Conservation (phyloP, 2,329 filamentous ascomycete species). For the Colletotrichum cereale region DNA sequence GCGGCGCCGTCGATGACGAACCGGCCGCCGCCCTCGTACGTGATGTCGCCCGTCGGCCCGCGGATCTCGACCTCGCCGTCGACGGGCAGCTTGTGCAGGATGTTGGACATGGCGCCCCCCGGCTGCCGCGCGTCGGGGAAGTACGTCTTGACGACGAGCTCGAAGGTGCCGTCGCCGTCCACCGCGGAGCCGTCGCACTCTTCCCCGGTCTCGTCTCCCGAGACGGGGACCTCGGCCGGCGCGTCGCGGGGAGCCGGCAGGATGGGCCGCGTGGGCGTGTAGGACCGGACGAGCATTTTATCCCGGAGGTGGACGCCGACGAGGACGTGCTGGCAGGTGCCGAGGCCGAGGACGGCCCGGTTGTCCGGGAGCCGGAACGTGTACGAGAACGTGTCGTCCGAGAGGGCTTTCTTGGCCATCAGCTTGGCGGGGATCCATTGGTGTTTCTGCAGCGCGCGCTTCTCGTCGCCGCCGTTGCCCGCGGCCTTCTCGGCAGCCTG, state of each 20-base stretch:
- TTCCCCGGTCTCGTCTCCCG: not conserved
- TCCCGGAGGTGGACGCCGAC: constrained; percentile 66
- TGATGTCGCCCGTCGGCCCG: constrained; percentile 64
- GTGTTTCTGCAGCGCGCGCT: constrained; percentile 56
- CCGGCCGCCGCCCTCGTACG: constrained; percentile 59
- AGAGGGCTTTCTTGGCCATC: constrained; percentile 52
- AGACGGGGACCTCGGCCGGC: not conserved
- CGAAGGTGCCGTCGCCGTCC: constrained; percentile 59
- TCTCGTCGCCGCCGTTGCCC: constrained; percentile 44
- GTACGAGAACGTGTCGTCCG: constrained; percentile 59
- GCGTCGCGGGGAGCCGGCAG: constrained; percentile 42
- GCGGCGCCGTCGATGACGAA: constrained; percentile 59
- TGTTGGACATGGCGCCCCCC: constrained; percentile 66
- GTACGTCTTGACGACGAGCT: constrained; percentile 65
- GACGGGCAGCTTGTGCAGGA: constrained; percentile 62
- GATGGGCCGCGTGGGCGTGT: constrained; percentile 63
- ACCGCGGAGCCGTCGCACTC: not conserved
- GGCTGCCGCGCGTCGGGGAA: constrained; percentile 60
- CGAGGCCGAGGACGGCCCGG: constrained; percentile 58
- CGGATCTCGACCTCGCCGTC: constrained; percentile 64
- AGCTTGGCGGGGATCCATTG: constrained; percentile 61
- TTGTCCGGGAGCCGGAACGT: constrained; percentile 58
- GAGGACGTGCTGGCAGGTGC: constrained; percentile 65
- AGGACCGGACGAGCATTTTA: constrained; percentile 62
- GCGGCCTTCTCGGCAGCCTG: constrained; percentile 53